phyloP scores from a whole-genome alignment of 2,329 filamentous ascomycete species.

The Exophiala sideris region DNA sequence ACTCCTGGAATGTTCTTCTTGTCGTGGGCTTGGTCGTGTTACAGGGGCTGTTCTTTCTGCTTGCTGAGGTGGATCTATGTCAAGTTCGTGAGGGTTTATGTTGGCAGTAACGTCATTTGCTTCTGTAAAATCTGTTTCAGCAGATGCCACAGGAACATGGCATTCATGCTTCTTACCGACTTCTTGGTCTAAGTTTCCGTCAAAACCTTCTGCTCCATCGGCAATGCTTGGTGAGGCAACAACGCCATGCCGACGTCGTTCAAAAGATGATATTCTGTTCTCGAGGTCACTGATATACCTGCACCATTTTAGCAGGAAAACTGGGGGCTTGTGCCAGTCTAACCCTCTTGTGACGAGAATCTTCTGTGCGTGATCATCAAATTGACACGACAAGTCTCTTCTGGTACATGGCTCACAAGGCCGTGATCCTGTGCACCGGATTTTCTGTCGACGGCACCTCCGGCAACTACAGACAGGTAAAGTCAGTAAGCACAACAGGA shows the following conservation, averaged over 20 bases:
- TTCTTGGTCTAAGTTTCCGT: background rate
- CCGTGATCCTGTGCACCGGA: conserved; percentile 43
- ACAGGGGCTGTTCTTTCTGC: background rate
- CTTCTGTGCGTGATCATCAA: conserved; percentile 49
- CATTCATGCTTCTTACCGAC: background rate
- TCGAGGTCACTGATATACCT: conserved; percentile 39
- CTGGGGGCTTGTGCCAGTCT: conserved; percentile 16
- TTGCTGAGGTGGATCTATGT: background rate
- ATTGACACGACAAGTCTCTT: conserved; percentile 41
- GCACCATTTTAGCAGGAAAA: background rate
- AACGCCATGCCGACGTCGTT: background rate
- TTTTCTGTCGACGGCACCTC: conserved; percentile 47
- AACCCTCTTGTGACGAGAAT: conserved; percentile 49
- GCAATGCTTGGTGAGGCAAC: background rate
- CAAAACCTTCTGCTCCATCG: background rate
- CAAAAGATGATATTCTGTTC: conserved; percentile 3
- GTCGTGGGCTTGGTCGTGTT: conserved; percentile 19
- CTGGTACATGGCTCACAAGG: conserved; percentile 47
- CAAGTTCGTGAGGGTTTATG: background rate
- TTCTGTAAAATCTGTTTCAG: background rate
- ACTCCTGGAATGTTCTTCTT: conserved; percentile 28
- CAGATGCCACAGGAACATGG: background rate
- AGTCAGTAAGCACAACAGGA: background rate
- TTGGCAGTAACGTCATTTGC: background rate
- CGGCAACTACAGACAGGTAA: conserved; percentile 34